phyloP scores from a whole-genome alignment of 192 early-diverging fungal genomes.

The Rhizophagus prolifer region DNA sequence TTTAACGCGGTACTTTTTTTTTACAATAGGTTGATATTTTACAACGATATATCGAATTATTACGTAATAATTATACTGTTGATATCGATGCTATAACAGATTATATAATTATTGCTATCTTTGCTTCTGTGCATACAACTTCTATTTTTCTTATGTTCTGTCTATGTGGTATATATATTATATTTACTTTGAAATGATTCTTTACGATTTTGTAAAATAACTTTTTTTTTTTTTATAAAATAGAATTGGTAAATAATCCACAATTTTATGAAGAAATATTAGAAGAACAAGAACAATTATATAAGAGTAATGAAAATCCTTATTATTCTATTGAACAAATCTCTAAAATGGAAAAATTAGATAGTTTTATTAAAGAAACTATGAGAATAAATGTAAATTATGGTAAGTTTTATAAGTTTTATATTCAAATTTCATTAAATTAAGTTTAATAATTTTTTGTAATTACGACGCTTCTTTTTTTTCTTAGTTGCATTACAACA shows the following conservation, averaged over 20 bases:
- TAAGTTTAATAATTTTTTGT: not conserved
- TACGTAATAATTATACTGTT: not conserved
- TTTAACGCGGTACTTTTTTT: too few species aligned
- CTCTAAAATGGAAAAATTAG: constrained; percentile 12
- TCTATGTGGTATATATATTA: not conserved
- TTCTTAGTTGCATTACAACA: constrained; percentile 6
- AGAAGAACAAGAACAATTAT: constrained; percentile 14
- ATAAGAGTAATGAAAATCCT: not conserved
- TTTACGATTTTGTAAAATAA: not conserved
- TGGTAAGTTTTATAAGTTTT: not conserved
- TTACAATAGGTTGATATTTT: not conserved
- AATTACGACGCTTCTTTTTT: not conserved
- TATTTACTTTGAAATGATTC: not conserved
- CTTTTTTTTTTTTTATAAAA: not conserved
- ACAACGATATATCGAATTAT: not conserved
- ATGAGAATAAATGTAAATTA: not conserved
- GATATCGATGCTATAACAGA: not conserved
- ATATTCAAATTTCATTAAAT: too few species aligned
- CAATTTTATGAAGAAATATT: constrained; percentile 2
- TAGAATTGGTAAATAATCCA: constrained; percentile 9
- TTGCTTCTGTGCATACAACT: constrained; percentile 13
- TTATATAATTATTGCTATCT: not conserved
- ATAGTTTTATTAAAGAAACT: constrained; percentile 25
- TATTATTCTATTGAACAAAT: not conserved
- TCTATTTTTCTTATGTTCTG: not conserved